phyloP scores from a whole-genome alignment of 345 rosid genomes.

The Cardamine occulta region DNA sequence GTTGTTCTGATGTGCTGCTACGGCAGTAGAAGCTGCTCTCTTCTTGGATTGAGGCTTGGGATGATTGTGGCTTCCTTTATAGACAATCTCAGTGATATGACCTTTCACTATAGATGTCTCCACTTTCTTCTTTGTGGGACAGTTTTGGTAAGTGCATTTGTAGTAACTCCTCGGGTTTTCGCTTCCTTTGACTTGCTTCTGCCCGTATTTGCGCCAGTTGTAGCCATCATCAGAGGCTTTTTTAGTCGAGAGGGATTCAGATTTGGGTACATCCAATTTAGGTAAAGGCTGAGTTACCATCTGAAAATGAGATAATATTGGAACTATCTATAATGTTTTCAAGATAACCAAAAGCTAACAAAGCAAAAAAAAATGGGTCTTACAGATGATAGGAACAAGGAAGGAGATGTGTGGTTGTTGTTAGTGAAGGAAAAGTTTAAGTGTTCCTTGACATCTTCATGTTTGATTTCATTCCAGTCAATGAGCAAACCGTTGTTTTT shows the following conservation, averaged over 20 bases:
- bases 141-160: constrained; percentile 81
- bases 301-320: constrained; percentile 5
- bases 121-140: constrained; percentile 89
- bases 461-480: constrained; percentile 43
- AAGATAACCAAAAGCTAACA: constrained; percentile 3
- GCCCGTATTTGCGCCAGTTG: constrained; percentile 98
- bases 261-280: constrained; percentile 38
- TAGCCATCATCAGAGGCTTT: constrained; percentile 73
- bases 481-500: constrained; percentile 31
- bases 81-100: constrained; percentile 87
- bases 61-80: constrained; percentile 89
- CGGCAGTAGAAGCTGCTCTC: constrained; percentile 58
- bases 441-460: constrained; percentile 47
- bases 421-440: constrained; percentile 62
- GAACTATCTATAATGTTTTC: constrained; percentile 11
- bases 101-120: constrained; percentile 79
- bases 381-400: constrained; percentile 53
- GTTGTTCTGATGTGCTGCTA: constrained; percentile 54
- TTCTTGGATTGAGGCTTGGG: constrained; percentile 76
- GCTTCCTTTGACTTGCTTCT: constrained; percentile 93
- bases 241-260: not conserved
- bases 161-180: constrained; percentile 94
- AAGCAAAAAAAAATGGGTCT: not conserved
- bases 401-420: constrained; percentile 30
- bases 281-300: constrained; percentile 18